Evolutionary conservation across 2,329 filamentous ascomycete genomes (phyloP), one percentile per base, ranked within the genome.

Genomic region (Chalaropsis ovoidea): DNA sequence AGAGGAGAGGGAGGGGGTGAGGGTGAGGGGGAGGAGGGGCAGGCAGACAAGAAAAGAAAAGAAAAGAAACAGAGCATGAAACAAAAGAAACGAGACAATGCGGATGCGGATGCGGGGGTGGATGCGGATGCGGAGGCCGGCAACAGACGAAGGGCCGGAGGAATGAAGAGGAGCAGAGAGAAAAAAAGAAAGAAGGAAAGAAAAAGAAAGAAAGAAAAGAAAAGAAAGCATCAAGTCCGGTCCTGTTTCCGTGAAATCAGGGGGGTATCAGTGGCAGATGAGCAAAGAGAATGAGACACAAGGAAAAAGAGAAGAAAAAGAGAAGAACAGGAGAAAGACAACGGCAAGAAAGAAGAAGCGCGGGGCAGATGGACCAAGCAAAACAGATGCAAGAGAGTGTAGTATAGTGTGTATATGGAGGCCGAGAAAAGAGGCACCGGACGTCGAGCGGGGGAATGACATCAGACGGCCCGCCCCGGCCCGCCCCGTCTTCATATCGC

Each of bases 161-260:
- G 39, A 47, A 54, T 45, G 31, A 64, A 41, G 22, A 39, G 24
- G 61, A 49, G 22, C 62, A 41, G 17, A n/a, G n/a, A n/a, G n/a
- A n/a, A 43, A 39, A 22, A 19, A 24, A 62, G 42, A 42, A 41
- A n/a, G 11, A 61, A 62, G 43, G 31, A 45, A 41, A 62, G 8
- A 65, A 15, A 56, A 56, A 45, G 54, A 62, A 56, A n/a, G 56
- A 10, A 65, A 66, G 47, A 47, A 58, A 31, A 56, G 4, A 43
- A 63, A 49, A 67, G 63, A 64, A 63, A 56, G 39, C 24, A 62
- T 63, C 60, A 62, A 63, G 42, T 42, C 61, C 47, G 45, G 54
- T 62, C 52, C 45, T 22, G 35, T 17, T 56, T 45, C 35, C 42
- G n/a, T 66, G 15, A 17, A 39, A 42, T 19, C 39, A 19, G 42